Base-by-base conservation (phyloP, 345 rosid species). In the Eucalyptus victrix region DNA sequence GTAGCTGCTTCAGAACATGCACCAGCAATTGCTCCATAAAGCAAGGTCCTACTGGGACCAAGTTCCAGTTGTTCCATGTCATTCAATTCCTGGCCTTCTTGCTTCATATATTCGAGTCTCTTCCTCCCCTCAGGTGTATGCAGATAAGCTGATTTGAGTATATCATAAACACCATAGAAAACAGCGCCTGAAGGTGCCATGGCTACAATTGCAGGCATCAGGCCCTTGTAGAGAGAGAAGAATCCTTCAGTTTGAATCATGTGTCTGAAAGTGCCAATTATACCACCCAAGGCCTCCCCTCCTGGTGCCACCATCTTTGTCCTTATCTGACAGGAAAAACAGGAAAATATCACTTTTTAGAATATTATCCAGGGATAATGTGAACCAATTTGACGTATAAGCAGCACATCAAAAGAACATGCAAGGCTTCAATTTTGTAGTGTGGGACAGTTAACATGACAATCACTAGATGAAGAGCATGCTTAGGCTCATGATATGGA, bases 141-240 rank as follows among this genome's bases (percentile, higher is more conserved):
- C 47, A 97, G 96, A 94, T 94, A 95, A 13, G 98, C 94, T 28
- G 99, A 94, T 89, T 96, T 97, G 87, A 97, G 89, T 34, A 97
- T 95, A 91, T 97, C 98, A 72, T 96, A 97, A 45, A 97, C 98
- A 19, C 99, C 98, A 58, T 97, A 97, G 92, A 94, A 97, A 91
- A 97, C 98, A 26, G 99, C 99, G 60, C 98, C 98, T 4, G 99
- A 94, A 51, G 98, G 95, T 72, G 99, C 99, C 98, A 97, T 96
- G 94, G 96, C 95, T 81, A 94, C 92, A 67, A 97, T 85, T 4
- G 99, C 95, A 12, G 98, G 98, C 67, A 95, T 89, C 88, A 97
- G 90, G 91, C 99, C 99, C 95, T 97, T 97, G 92, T 96, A 97
- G 89, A 97, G 97, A 15, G 99, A 97, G 53, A 95, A 95, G 92